Base-by-base conservation (phyloP, 176 grass and related monocot species). In the Oryza brachyantha region DNA sequence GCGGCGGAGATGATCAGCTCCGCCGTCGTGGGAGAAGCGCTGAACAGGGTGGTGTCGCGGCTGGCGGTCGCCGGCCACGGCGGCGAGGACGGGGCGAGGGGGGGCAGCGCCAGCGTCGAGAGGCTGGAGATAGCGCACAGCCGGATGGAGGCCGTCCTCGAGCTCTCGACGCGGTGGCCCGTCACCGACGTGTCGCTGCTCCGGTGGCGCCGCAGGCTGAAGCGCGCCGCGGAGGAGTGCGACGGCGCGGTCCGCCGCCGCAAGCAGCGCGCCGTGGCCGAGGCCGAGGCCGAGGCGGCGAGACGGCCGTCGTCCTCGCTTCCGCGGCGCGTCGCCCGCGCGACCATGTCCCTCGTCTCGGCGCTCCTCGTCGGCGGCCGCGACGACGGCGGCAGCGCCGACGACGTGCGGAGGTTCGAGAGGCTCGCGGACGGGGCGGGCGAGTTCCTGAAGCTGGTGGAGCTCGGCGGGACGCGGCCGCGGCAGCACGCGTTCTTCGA, bases 401-500 rank as follows among this genome's bases (percentile, higher is more conserved):
- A 13, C 2, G 37, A 13, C 21, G 64, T 83, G 3, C 64, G 13
- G 9, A 75, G 81, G 9, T 59, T 83, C 1, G 81, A 83, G 13
- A 26, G 72, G 37, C 68, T 68, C 14, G 81, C 81, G 0, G 28
- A 75, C 10, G 72, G 19, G 10, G 72, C 81, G 7, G 42, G 46
- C 6, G 72, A 75, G 3, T 75, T 83, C 13, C 27, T 83, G 8
- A 68, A 39, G 72, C 58, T 66, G 0, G 36, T 83, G 0, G 36
- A 76, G 13, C 41, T 68, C 10, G 72, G 72, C 2, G 72, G 46
- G 7, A 57, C 62, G 19, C 80, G 16, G 13, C 29, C 22, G 0
- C 64, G 27, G 0, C 27, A 74, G 26, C 22, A 76, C 27, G 31
- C 16, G 12, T 75, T 75, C 81, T 42, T 68, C 36, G n/a, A 83